Base-by-base conservation (phyloP, 805 yeast species). In the Candida piceae region DNA sequence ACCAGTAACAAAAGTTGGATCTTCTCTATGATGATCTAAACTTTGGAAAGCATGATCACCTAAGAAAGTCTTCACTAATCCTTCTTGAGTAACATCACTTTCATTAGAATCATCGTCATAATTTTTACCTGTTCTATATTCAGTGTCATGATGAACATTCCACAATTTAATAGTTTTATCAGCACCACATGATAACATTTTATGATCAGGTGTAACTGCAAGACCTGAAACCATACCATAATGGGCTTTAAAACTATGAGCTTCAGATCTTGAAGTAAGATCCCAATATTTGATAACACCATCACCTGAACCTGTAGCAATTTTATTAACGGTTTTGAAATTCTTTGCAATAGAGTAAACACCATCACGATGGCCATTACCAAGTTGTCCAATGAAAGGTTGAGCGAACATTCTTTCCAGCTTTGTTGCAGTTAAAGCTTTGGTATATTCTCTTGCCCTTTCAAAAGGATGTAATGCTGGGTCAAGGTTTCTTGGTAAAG, bases 401-500 rank as follows among this genome's bases (percentile, higher is more conserved):
- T 89, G 89, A 0, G 99, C 97, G 72, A 93, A 93, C 84, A 93
- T 82, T 48, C 97, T 74, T 57, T 90, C 97, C 64, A 93, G 61
- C 58, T 93, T 93, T 12, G 97, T 89, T 19, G 98, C 97, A 39
- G 86, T 90, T 36, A 93, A 64, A 0, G 97, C 97, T 48, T 89
- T 76, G 15, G 97, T 85, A 55, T 93, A 93, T 62, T 93, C 98
- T 56, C 98, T 73, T 5, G 97, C 97, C 50, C 97, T 72, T 63
- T 93, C 97, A 54, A 93, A 90, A 0, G 97, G 98, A 64, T 93
- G 99, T 32, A 93, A 68, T 16, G 90, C 93, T 2, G 98, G 96
- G 56, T 90, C 82, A 50, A 93, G 66, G 62, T 93, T 93, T 41
- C 98, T 74, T 0, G 97, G 90, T 36, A 86, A 60, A 16, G 90